These are phyloP conservation scores for Cutaneotrichosporon sp. DNA, from an alignment of 1,284 basidiomycete species.

Conservation along the genomic window DNA sequence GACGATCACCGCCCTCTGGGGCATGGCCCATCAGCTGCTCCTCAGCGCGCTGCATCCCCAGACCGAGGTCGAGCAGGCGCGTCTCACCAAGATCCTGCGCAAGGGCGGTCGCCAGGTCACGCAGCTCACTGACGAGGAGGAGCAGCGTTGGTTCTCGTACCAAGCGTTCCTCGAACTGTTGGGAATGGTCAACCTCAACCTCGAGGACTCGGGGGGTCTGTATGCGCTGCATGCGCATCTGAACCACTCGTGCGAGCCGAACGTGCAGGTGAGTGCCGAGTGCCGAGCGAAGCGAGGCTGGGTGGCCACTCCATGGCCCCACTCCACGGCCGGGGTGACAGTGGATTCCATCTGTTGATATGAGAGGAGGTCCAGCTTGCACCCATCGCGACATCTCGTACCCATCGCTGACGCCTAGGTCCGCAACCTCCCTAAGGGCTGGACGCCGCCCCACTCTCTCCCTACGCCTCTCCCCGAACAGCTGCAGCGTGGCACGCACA, in stretches of 20 bases:
- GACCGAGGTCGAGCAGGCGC: not conserved
- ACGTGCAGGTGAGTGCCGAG: constrained; percentile 60
- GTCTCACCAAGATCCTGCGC: constrained; percentile 8
- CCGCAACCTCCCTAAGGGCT: constrained; percentile 44
- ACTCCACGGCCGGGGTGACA: not conserved
- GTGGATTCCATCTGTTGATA: too few relatives aligned
- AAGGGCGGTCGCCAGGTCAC: constrained; percentile 59
- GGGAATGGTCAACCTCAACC: constrained; percentile 80
- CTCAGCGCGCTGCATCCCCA: constrained; percentile 46
- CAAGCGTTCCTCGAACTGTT: constrained; percentile 69
- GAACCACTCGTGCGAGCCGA: constrained; percentile 79
- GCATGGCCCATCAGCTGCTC: constrained; percentile 61
- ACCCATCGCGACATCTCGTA: too few relatives aligned
- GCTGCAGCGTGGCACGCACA: constrained; percentile 40
- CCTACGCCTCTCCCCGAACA: constrained; percentile 58
- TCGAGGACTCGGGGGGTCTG: constrained; percentile 81
- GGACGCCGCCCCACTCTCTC: constrained; percentile 62
- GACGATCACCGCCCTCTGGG: constrained; percentile 61
- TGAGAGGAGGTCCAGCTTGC: not conserved
- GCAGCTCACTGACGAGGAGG: constrained; percentile 59
- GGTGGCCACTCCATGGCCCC: too few relatives aligned
- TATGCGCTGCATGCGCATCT: constrained; percentile 82
- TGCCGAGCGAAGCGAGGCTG: too few relatives aligned
- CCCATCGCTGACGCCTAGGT: constrained; percentile 30
- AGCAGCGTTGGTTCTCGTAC: constrained; percentile 67